Conservation (phyloP, 225 moss, liverwort and hornwort genomes). For the Climacium dendroides region DNA sequence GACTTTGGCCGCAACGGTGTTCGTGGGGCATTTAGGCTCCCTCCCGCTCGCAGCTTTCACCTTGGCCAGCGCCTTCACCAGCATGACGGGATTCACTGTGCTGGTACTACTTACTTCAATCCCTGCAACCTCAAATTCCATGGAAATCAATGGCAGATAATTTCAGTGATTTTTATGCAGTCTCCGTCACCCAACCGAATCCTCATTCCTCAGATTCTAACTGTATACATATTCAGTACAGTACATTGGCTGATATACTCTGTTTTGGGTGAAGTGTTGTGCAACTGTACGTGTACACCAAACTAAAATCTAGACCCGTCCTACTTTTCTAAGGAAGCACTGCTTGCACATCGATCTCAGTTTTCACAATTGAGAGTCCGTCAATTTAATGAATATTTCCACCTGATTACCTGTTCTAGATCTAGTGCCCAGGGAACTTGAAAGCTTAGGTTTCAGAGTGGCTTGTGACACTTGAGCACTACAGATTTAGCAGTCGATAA, state of each 20-base stretch:
- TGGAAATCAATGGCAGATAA: neutral
- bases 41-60: constrained; percentile 17
- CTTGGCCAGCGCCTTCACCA: neutral
- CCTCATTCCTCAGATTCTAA: neutral
- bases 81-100: constrained; percentile 4
- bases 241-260: neutral
- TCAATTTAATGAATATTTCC: neutral
- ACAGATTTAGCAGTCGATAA: neutral
- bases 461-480: neutral
- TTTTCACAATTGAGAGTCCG: neutral
- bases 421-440: neutral
- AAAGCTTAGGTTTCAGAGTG: neutral
- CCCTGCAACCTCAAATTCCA: neutral
- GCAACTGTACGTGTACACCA: neutral
- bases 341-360: neutral
- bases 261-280: neutral
- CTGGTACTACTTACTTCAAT: constrained; percentile 4
- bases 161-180: neutral
- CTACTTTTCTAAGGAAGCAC: neutral
- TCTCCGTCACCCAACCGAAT: neutral
- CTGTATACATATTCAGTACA: no score
- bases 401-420: neutral
- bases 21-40: constrained; percentile 25
- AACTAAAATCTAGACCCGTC: neutral
- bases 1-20: neutral